These are phyloP conservation scores for Sarocladiaceae sp. DNA, from an alignment of 2,329 filamentous ascomycete genomes.

Conservation along the genomic window DNA sequence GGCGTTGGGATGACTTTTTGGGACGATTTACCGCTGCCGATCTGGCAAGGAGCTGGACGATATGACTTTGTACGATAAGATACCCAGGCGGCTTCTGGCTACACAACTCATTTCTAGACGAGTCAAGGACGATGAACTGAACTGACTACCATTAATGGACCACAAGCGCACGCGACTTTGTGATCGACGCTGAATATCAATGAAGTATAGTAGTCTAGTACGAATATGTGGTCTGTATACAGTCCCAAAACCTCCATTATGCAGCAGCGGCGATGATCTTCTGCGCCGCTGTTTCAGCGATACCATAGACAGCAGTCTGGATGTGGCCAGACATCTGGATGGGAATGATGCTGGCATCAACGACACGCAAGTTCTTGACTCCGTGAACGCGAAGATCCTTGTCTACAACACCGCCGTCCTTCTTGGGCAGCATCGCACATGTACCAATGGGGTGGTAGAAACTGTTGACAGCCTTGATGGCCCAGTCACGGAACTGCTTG, in stretches of 20 bases:
- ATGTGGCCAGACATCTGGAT: conserved; percentile 14
- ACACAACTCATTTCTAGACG: background rate
- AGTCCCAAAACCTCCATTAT: no score
- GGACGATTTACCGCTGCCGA: no score
- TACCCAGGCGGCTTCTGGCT: background rate
- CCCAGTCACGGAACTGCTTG: conserved; percentile 26
- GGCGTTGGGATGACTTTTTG: no score
- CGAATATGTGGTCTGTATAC: no score
- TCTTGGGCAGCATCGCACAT: conserved; percentile 41
- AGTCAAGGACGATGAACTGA: no score
- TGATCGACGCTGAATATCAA: no score
- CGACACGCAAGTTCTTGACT: conserved; percentile 14
- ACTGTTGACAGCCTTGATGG: conserved; percentile 23
- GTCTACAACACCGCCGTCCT: conserved; percentile 30
- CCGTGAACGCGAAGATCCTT: conserved; percentile 13
- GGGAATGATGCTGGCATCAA: conserved; percentile 16
- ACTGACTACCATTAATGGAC: no score
- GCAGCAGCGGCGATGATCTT: conserved; percentile 8
- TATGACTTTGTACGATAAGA: background rate
- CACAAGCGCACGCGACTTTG: no score
- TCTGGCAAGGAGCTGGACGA: no score
- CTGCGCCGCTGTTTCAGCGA: conserved; percentile 13
- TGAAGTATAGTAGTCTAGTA: background rate
- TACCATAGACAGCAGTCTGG: conserved; percentile 14
- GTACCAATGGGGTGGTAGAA: conserved; percentile 44